Conservation (phyloP, 805 yeast species). For the Cyberlindnera galapagoensis region DNA sequence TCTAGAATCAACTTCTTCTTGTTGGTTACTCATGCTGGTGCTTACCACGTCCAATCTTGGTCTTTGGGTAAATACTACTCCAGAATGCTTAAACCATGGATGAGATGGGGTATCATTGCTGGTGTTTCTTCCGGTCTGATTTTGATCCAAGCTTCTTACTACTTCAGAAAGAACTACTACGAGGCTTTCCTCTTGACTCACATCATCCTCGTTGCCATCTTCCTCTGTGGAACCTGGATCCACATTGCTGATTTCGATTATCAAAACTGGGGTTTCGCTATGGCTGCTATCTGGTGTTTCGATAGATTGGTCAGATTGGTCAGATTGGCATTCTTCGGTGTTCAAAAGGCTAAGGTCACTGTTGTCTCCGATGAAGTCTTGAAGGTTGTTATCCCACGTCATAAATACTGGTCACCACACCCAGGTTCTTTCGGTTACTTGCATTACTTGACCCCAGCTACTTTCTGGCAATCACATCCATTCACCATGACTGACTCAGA, state of each 20-base stretch:
- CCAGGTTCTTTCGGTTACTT: slow-evolving; percentile 59
- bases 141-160: slow-evolving; percentile 22
- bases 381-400: slow-evolving; percentile 32
- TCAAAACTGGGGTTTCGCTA: slow-evolving; percentile 34
- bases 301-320: slow-evolving; percentile 42
- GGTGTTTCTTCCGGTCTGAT: slow-evolving; percentile 6
- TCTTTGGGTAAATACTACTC: slow-evolving; percentile 6
- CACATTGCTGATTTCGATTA: slow-evolving; percentile 49
- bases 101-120: slow-evolving; percentile 19
- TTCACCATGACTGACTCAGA: slow-evolving; percentile 49
- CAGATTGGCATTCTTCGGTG: slow-evolving; percentile 20
- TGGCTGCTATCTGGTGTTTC: slow-evolving; percentile 39
- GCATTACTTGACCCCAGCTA: slow-evolving; percentile 43
- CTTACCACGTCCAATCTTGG: slow-evolving; percentile 18
- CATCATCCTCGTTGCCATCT: slow-evolving; percentile 44
- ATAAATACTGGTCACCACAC: slow-evolving; percentile 42
- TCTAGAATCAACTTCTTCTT: slow-evolving; percentile 37
- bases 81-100: slow-evolving; percentile 14
- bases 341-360: slow-evolving; percentile 20
- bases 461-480: slow-evolving; percentile 71
- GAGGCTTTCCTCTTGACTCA: slow-evolving; percentile 57
- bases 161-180: slow-evolving; percentile 48
- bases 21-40: slow-evolving; percentile 17
- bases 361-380: slow-evolving; percentile 35
- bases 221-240: slow-evolving; percentile 48